Evolutionary conservation across 345 rosid genomes (phyloP).

Genomic region (Cardamine chenopodiifolia): DNA sequence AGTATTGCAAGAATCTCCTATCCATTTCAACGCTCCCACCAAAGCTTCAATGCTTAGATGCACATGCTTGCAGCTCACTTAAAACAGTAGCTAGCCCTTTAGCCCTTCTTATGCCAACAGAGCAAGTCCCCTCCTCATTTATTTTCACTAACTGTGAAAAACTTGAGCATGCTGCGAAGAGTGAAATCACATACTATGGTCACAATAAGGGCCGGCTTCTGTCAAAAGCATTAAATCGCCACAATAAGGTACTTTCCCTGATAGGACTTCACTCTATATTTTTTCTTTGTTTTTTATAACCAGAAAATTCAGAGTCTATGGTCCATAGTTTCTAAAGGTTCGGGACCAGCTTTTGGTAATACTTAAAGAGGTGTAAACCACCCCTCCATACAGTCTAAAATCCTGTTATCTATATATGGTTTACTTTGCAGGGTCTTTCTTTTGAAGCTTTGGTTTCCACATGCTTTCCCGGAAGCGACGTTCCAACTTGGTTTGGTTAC

Average conservation of each 20-base stretch:
- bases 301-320: background rate
- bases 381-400: no score
- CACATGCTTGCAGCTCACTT: constrained; percentile 10
- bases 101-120: background rate
- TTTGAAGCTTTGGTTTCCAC: constrained; percentile 13
- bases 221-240: constrained; percentile 17
- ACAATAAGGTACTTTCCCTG: background rate
- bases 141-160: constrained; percentile 25
- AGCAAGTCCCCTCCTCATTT: constrained; percentile 1
- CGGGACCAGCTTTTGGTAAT: background rate
- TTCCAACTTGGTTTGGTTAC: constrained; percentile 22
- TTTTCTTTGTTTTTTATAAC: no score
- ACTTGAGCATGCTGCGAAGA: background rate
- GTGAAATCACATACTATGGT: constrained; percentile 15
- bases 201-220: background rate
- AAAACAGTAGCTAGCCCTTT: constrained; percentile 18
- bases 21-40: constrained; percentile 30
- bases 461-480: constrained; percentile 29
- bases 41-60: constrained; percentile 29
- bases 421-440: constrained; percentile 5
- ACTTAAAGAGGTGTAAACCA: no score
- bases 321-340: no score
- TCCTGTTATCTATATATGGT: background rate
- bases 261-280: no score
- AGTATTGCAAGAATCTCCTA: constrained; percentile 26